Conservation (phyloP, 75 land plant genomes). For the Pinus taeda region DNA sequence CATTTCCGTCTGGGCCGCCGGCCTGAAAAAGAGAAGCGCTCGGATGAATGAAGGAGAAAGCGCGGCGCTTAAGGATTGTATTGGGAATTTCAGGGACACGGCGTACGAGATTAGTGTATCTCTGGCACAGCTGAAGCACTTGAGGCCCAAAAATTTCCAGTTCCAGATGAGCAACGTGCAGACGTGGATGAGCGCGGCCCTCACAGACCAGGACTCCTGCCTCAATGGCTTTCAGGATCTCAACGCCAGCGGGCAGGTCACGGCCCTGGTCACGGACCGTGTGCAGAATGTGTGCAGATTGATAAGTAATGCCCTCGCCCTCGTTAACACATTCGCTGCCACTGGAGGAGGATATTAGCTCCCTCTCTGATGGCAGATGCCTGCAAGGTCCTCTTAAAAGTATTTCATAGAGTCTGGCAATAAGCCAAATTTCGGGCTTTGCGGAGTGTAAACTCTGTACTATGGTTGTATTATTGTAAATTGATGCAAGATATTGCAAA, state of each 20-base stretch:
- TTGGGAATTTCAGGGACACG: slow-evolving; percentile 17
- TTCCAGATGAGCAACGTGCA: slow-evolving; percentile 24
- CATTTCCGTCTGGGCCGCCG: background rate
- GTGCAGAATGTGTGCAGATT: slow-evolving; percentile 21
- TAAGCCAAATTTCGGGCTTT: no score
- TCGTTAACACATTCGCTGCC: slow-evolving; percentile 37
- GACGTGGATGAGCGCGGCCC: slow-evolving; percentile 49
- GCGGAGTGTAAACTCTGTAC: no score
- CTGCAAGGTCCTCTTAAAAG: no score
- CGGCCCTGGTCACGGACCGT: slow-evolving; percentile 15
- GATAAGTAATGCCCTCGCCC: slow-evolving; percentile 53
- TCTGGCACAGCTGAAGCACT: slow-evolving; percentile 14
- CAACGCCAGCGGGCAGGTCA: slow-evolving; percentile 16
- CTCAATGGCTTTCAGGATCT: slow-evolving; percentile 24
- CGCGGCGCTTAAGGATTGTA: slow-evolving; percentile 23
- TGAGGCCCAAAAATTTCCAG: slow-evolving; percentile 3
- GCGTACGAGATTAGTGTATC: slow-evolving; percentile 22
- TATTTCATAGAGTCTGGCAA: no score
- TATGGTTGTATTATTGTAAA: no score
- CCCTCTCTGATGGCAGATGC: no score
- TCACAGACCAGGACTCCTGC: slow-evolving; percentile 38
- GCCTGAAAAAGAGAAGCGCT: background rate
- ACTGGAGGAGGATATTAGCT: background rate
- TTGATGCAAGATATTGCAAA: no score
- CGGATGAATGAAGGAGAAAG: background rate